Evolutionary conservation across 78 protist genomes (phyloP).

Genomic region (Anaeramoeba flamelloides): DNA sequence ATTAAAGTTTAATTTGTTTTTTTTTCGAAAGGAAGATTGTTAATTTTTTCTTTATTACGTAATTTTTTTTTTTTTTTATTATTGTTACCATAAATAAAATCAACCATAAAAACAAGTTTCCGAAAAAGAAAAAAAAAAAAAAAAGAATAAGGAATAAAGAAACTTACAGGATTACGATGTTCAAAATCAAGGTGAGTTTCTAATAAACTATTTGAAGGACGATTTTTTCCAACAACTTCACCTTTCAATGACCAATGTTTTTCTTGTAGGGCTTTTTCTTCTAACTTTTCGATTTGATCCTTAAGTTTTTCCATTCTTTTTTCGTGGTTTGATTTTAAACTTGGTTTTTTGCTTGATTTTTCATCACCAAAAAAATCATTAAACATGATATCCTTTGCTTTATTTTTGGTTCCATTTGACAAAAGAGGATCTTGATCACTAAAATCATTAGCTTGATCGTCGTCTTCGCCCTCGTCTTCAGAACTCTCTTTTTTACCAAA

Average conservation of each 20-base stretch:
- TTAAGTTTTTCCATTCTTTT: not conserved
- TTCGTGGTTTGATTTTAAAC: not conserved
- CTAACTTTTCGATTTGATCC: not conserved
- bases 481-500: not conserved
- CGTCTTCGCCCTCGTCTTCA: not conserved
- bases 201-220: not conserved
- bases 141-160: not conserved
- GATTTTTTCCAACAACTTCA: not conserved
- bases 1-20: too few species aligned
- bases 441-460: not conserved
- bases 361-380: too few species aligned
- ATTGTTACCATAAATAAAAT: not conserved
- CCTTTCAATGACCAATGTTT: not conserved
- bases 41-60: too few species aligned
- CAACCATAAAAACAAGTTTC: not conserved
- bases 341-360: not conserved
- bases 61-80: too few species aligned
- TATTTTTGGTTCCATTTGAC: not conserved
- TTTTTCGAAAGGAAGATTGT: too few species aligned
- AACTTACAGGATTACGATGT: not conserved
- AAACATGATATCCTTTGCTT: too few species aligned
- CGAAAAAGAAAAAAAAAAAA: not conserved
- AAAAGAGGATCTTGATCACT: not conserved
- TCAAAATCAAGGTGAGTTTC: not conserved
- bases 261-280: not conserved